These are phyloP conservation scores for Macadamia integrifolia DNA, from an alignment of 164 flowering plant species.

Conservation along the genomic window DNA sequence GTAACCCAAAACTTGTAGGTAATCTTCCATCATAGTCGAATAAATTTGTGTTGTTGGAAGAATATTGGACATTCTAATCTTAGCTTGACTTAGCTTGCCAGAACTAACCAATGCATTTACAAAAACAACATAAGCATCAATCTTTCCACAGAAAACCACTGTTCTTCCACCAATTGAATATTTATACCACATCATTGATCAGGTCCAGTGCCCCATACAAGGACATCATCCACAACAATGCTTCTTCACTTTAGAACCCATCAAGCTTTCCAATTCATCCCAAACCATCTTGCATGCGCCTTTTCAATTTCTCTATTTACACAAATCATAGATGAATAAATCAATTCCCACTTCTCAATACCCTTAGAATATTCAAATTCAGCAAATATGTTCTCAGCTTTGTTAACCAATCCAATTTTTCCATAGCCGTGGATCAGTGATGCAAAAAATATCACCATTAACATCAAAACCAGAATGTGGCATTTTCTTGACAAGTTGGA, in stretches of 20 bases:
- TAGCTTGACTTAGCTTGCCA: too few species aligned
- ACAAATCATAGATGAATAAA: slow-evolving; percentile 15
- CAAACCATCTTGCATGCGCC: slow-evolving; percentile 10
- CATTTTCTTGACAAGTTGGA: slow-evolving; percentile 7
- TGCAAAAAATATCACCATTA: slow-evolving; percentile 10
- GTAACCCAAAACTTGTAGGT: too few species aligned
- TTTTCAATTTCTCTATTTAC: slow-evolving; percentile 12
- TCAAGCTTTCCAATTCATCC: slow-evolving; percentile 8
- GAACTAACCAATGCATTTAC: too few species aligned
- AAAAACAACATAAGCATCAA: too few species aligned
- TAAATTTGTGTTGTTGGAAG: too few species aligned
- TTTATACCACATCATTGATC: slow-evolving; percentile 6
- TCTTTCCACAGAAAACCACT: too few species aligned
- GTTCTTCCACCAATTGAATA: slow-evolving; percentile 2
- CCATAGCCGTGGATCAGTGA: slow-evolving; percentile 17
- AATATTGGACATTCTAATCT: too few species aligned
- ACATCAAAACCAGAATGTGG: background rate
- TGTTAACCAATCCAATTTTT: slow-evolving; percentile 11
- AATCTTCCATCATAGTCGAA: too few species aligned
- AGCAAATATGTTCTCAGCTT: slow-evolving; percentile 12
- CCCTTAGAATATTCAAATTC: slow-evolving; percentile 1
- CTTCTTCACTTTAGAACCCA: slow-evolving; percentile 3
- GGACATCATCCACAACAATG: slow-evolving; percentile 13
- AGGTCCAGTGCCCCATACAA: slow-evolving; percentile 16
- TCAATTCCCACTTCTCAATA: slow-evolving; percentile 6